Evolutionary conservation across 164 flowering plant species (phyloP).

Genomic region (Vitis rotundifolia): DNA sequence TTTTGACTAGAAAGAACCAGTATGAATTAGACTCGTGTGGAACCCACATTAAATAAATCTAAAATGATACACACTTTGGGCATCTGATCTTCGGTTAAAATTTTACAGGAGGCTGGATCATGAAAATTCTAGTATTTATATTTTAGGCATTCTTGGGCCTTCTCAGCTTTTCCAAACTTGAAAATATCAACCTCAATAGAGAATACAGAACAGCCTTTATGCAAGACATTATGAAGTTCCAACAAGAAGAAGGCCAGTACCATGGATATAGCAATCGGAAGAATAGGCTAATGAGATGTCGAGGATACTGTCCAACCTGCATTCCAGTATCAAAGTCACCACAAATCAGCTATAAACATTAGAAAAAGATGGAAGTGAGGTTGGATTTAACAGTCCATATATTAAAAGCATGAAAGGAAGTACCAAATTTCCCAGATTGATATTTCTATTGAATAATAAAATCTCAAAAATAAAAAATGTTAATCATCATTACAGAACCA

Average conservation of each 20-base stretch:
- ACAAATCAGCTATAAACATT: too few species aligned
- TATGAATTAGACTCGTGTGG: too few species aligned
- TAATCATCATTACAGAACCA: too few species aligned
- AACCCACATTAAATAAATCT: too few species aligned
- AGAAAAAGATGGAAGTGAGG: too few species aligned
- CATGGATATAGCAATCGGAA: slow-evolving; percentile 92
- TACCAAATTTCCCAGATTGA: not conserved
- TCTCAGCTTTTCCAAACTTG: slow-evolving; percentile 57
- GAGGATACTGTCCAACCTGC: slow-evolving; percentile 86
- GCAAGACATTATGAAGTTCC: slow-evolving; percentile 79
- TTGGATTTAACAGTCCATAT: too few species aligned
- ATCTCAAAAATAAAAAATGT: not conserved
- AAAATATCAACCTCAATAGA: slow-evolving; percentile 48
- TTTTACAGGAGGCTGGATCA: not conserved
- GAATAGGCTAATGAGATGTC: slow-evolving; percentile 86
- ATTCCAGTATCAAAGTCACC: not conserved
- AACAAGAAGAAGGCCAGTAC: slow-evolving; percentile 99
- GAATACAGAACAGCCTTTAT: slow-evolving; percentile 54
- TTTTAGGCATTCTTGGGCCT: slow-evolving; percentile 24
- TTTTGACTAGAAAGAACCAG: too few species aligned
- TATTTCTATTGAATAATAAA: not conserved
- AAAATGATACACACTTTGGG: too few species aligned
- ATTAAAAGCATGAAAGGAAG: too few species aligned
- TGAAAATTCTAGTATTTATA: not conserved
- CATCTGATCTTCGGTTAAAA: not conserved